Evolutionary conservation across 192 early-diverging fungal species (phyloP), one percentile per base, ranked within the genome.

Genomic region (Dissophora ornata): DNA sequence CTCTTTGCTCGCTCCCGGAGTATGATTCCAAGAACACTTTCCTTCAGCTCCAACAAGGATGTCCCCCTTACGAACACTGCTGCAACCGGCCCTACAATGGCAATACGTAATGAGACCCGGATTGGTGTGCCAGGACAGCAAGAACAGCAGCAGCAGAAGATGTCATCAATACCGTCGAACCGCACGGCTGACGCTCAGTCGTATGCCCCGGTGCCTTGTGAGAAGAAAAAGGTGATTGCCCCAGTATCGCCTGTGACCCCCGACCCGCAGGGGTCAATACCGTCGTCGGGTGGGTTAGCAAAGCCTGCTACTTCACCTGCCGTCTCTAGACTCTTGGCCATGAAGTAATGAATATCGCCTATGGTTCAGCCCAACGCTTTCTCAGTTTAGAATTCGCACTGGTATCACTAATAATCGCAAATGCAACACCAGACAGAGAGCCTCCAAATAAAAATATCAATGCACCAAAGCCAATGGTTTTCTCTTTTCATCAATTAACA

Each of bases 1-100:
- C 30, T 75, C 49, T 75, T 75, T 75, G 57, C 48, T 0, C 62
- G 71, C 9, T 67, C 71, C 21, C 21, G 44, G 6, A 75, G 71
- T 52, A 48, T 75, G 12, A 24, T 61, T 21, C 56, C 70, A 25
- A 53, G 54, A 21, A 62, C 67, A 18, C 49, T 60, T n/a, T 59
- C 67, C 15, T 42, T 55, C 7, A 45, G 38, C 22, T 46, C 29
- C 22, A 60, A 60, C 24, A 69, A 60, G 40, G 40, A 40, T 7
- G 33, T 47, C 6, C 21, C 42, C 29, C 7, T 18, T 50, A 36
- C 13, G 4, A 19, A 18, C 11, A 18, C 26, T 41, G 33, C n/a
- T n/a, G n/a, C n/a, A n/a, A n/a, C n/a, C n/a, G n/a, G n/a, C n/a
- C 36, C 48, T 16, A 21, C 47, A 16, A 45, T 26, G 15, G 55